These are phyloP conservation scores for Colletotrichum incanum DNA, from an alignment of 2,329 filamentous ascomycete species.

Conservation along the genomic window DNA sequence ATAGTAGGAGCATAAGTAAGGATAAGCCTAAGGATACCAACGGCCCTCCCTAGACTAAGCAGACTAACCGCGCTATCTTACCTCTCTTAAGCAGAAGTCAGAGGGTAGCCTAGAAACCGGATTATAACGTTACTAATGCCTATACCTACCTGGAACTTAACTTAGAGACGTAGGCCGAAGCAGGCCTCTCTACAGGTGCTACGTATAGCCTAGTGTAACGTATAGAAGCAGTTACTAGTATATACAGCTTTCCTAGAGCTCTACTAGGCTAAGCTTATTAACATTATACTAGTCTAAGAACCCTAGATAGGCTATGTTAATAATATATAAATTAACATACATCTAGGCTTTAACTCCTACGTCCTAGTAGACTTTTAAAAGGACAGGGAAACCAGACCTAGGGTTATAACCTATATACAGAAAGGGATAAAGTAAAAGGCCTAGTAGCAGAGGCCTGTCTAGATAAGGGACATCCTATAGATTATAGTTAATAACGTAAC, in stretches of 20 bases:
- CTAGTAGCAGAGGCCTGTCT: constrained; percentile 2
- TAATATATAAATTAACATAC: constrained; percentile 12
- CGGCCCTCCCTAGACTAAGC: neutral
- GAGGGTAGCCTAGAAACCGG: constrained; percentile 10
- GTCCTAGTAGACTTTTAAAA: neutral
- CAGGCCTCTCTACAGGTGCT: neutral
- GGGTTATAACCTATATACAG: constrained; percentile 5
- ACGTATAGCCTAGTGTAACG: constrained; percentile 4
- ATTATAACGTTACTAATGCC: constrained; percentile 18
- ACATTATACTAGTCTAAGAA: constrained; percentile 9
- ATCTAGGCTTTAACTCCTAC: constrained; percentile 5
- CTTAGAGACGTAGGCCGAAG: neutral
- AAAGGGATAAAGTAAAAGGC: constrained; percentile 1
- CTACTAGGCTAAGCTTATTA: constrained; percentile 8
- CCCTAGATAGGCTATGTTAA: constrained; percentile 18
- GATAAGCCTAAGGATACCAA: neutral
- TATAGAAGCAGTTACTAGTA: neutral
- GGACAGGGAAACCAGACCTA: constrained; percentile 4
- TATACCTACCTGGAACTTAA: constrained; percentile 13
- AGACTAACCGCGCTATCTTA: neutral
- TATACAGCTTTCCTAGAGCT: constrained; percentile 18
- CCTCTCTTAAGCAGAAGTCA: neutral
- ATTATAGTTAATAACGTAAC: neutral
- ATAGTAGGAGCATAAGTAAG: neutral
- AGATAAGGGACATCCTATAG: constrained; percentile 15